phyloP scores from a whole-genome alignment of 106 monocot genomes.

The Dioscorea alata region DNA sequence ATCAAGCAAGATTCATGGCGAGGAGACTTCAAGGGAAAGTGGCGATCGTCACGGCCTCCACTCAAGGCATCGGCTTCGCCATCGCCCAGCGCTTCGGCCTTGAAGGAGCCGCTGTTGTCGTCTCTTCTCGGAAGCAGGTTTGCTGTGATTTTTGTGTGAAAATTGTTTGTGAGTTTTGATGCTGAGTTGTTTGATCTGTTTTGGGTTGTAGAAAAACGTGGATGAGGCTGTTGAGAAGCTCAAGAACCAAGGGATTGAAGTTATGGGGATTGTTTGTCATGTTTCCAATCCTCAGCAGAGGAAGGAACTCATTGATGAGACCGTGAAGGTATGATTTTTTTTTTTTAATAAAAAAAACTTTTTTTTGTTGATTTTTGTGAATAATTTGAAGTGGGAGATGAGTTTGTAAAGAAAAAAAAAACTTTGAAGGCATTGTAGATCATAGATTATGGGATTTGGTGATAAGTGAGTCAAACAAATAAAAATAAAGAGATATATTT shows the following conservation, averaged over 20 bases:
- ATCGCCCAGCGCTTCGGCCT: slow-evolving; percentile 82
- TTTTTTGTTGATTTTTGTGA: too few relatives aligned
- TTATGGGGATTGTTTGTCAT: slow-evolving; percentile 77
- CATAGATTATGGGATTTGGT: too few relatives aligned
- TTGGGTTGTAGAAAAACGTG: slow-evolving; percentile 61
- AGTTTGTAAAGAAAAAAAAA: too few relatives aligned
- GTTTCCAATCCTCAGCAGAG: slow-evolving; percentile 57
- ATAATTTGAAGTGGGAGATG: too few relatives aligned
- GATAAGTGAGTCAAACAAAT: too few relatives aligned
- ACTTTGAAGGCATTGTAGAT: too few relatives aligned
- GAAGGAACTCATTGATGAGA: slow-evolving; percentile 31
- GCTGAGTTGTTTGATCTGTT: not conserved
- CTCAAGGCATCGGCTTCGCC: slow-evolving; percentile 88
- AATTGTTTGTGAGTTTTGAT: too few relatives aligned
- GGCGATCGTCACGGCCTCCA: slow-evolving; percentile 96
- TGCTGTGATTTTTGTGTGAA: too few relatives aligned
- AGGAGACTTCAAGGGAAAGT: slow-evolving; percentile 65
- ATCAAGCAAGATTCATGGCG: not conserved
- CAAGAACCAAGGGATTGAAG: slow-evolving; percentile 64
- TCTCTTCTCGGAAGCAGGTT: slow-evolving; percentile 97
- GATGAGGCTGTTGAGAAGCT: slow-evolving; percentile 84
- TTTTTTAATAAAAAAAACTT: not conserved
- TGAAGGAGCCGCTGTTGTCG: slow-evolving; percentile 82
- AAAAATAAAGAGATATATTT: too few relatives aligned
- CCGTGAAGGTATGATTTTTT: slow-evolving; percentile 9